Conservation (phyloP, 345 rosid genomes). For the Bruguiera gymnorhiza region DNA sequence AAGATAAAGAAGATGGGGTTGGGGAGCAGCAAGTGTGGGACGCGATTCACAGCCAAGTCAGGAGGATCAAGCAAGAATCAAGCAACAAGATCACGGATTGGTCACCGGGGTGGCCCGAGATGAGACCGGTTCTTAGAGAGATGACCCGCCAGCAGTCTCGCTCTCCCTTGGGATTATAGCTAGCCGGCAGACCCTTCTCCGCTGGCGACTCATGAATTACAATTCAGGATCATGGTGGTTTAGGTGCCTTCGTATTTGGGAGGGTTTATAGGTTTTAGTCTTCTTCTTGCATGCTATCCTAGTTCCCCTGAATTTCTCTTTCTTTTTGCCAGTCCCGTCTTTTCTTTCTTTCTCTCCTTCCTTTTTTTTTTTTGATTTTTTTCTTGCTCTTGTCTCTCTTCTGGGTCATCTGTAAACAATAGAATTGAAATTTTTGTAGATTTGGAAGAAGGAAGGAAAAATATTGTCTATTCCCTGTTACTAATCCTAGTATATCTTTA, state of each 20-base stretch:
- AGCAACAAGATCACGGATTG: not conserved
- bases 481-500: too few species aligned
- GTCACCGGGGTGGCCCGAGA: not conserved
- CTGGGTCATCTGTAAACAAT: too few species aligned
- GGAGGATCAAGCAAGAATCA: constrained; percentile 6
- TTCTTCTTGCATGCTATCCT: too few species aligned
- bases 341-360: too few species aligned
- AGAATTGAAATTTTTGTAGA: too few species aligned
- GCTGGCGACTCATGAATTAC: not conserved
- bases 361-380: too few species aligned
- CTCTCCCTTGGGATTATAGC: not conserved
- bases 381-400: too few species aligned
- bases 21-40: not conserved
- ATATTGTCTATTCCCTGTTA: too few species aligned
- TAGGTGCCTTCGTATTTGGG: not conserved
- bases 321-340: too few species aligned
- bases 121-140: not conserved
- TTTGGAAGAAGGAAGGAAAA: too few species aligned
- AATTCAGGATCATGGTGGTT: not conserved
- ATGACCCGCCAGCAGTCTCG: not conserved
- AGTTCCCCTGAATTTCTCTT: too few species aligned
- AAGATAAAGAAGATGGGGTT: not conserved
- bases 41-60: not conserved
- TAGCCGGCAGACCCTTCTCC: not conserved
- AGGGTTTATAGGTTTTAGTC: not conserved